Evolutionary conservation across 129 eudicot species (phyloP), one percentile per base, ranked within the genome.

Genomic region (Kitagawia praeruptora): DNA sequence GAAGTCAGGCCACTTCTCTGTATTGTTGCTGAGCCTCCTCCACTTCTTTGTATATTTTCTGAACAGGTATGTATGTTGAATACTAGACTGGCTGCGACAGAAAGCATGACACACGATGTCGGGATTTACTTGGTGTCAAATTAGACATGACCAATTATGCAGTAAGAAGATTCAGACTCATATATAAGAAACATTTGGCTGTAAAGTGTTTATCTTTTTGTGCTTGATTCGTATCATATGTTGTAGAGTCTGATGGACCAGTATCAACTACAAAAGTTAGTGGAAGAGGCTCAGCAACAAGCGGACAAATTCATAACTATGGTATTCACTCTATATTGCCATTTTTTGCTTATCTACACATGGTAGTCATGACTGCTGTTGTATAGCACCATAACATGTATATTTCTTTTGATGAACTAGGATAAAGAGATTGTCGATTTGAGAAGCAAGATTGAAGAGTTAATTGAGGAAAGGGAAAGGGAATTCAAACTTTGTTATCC

Each of bases 101-200:
- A 93, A 82, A 93, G 89, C 87, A 93, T 93, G 98, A 93, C 98
- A 70, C 98, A 93, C 71, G 98, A 93, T 81, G 98, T 90, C 75
- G 98, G 13, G 98, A 93, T 90, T 80, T 93, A 86, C 93, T 93
- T 76, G 95, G 96, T 64, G 96, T 93, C 77, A 93, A 93, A 87
- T 81, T 90, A 79, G 98, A 93, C 84, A 90, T 93, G 86, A 90
- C n/a, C n/a, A n/a, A n/a, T n/a, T n/a, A n/a, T n/a, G n/a, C n/a
- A n/a, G n/a, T n/a, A n/a, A 96, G 90, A 86, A 89, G 96, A 84
- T 77, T 76, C 82, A 70, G 71, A 27, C 77, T 73, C 45, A 38
- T 80, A 21, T 81, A 16, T 46, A 53, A 64, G 39, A 16, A 74
- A 77, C 0, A 66, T 7, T 64, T n/a, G 14, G 19, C 19, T 21